These are phyloP conservation scores for Colletotrichum sp. DNA, from an alignment of 2,329 filamentous ascomycete species.

Conservation along the genomic window DNA sequence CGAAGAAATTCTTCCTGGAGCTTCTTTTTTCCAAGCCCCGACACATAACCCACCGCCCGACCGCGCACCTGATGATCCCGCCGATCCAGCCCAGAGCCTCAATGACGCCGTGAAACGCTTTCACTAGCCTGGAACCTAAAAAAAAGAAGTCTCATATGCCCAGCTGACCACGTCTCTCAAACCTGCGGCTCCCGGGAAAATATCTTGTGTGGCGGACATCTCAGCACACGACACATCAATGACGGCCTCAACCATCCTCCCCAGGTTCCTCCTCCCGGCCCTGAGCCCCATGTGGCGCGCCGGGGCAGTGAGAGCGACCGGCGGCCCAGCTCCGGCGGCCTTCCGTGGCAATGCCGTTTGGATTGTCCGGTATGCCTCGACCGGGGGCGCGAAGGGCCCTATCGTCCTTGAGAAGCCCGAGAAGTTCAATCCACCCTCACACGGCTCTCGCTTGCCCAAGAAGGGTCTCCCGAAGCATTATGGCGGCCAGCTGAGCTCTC, in stretches of 20 bases:
- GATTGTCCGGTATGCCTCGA: conserved; percentile 35
- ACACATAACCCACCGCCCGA: neutral
- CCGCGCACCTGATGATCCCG: conserved; percentile 10
- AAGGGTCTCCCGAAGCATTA: conserved; percentile 70
- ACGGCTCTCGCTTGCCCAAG: conserved; percentile 72
- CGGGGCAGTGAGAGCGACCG: conserved; percentile 26
- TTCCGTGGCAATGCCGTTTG: conserved; percentile 17
- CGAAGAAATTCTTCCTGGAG: conserved; percentile 15
- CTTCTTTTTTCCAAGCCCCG: conserved; percentile 16
- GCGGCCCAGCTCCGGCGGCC: conserved; percentile 25
- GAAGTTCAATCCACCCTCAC: conserved; percentile 91
- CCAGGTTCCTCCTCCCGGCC: conserved; percentile 71
- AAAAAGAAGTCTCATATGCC: neutral
- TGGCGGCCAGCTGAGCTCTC: conserved; percentile 71
- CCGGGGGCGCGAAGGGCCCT: conserved; percentile 51
- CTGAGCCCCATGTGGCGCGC: conserved; percentile 61
- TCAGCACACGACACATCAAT: conserved; percentile 30
- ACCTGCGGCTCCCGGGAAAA: neutral
- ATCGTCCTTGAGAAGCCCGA: conserved; percentile 84
- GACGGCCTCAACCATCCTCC: conserved; percentile 59
- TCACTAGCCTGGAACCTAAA: neutral
- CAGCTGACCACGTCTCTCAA: conserved; percentile 6
- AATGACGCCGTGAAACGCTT: conserved; percentile 18
- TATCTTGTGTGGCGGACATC: neutral
- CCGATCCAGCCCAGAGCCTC: conserved; percentile 6